Evolutionary conservation across 345 rosid genomes (phyloP).

Genomic region (Limnanthes douglasii): DNA sequence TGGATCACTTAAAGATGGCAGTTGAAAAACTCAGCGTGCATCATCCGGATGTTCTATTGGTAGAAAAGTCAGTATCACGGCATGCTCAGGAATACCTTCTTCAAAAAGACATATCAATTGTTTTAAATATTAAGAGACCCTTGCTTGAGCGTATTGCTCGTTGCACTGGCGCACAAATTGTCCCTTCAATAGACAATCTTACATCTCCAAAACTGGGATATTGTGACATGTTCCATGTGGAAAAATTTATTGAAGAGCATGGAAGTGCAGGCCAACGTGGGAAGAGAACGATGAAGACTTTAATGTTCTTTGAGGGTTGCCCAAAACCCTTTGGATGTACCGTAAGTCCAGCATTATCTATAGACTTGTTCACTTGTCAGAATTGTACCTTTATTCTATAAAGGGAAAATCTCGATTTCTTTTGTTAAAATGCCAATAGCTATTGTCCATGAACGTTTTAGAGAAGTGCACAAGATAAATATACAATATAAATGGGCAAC

Average conservation of each 20-base stretch:
- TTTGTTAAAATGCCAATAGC: too few species aligned
- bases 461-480: too few species aligned
- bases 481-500: too few species aligned
- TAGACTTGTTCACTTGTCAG: slow-evolving; percentile 1
- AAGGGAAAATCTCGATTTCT: too few species aligned
- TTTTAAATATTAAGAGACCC: slow-evolving; percentile 79
- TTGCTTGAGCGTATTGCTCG: slow-evolving; percentile 89
- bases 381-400: slow-evolving; percentile 4
- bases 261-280: slow-evolving; percentile 65
- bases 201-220: slow-evolving; percentile 70
- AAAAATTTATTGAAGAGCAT: slow-evolving; percentile 69
- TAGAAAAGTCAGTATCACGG: slow-evolving; percentile 92
- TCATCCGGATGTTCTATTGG: slow-evolving; percentile 80
- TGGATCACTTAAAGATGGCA: slow-evolving; percentile 98
- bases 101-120: slow-evolving; percentile 84
- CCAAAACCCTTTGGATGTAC: slow-evolving; percentile 97
- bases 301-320: slow-evolving; percentile 94
- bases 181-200: slow-evolving; percentile 85
- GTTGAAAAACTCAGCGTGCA: slow-evolving; percentile 76
- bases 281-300: slow-evolving; percentile 60
- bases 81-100: slow-evolving; percentile 93
- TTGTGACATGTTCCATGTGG: slow-evolving; percentile 79
- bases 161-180: slow-evolving; percentile 90
- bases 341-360: slow-evolving; percentile 36
- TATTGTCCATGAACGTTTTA: too few species aligned